Percentiles rank a stretch among this genome's conserved stretches.
Evolutionary conservation across 257 asterid species (phyloP).

Genomic region (Cinchona pubescens): DNA sequence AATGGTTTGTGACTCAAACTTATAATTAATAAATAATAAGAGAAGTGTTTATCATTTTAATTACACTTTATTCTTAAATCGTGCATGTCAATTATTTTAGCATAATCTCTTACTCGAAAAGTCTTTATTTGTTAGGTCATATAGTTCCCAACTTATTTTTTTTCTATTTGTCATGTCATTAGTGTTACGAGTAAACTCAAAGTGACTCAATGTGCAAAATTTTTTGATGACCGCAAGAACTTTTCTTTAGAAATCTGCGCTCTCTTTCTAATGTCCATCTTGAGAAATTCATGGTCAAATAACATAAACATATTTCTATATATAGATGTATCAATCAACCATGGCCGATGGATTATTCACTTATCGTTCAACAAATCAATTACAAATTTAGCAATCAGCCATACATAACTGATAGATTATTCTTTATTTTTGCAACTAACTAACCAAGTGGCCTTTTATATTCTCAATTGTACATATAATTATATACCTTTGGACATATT

Average conservation of each 20-base stretch:
- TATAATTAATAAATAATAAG: no score
- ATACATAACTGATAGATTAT: neutral
- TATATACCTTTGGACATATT: neutral
- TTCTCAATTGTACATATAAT: neutral
- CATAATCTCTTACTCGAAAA: neutral
- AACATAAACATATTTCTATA: neutral
- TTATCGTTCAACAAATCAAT: neutral
- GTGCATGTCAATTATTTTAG: neutral
- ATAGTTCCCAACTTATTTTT: neutral
- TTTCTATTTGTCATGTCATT: slow-evolving; percentile 10
- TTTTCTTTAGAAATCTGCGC: neutral
- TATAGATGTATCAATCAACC: neutral
- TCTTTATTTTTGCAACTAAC: neutral
- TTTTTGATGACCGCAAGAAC: neutral
- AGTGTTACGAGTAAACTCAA: neutral
- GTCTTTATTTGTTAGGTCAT: neutral
- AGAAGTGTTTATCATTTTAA: no score
- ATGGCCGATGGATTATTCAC: neutral
- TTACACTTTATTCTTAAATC: no score
- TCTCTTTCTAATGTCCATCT: neutral
- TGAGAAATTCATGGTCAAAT: neutral
- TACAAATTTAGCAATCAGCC: neutral
- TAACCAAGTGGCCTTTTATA: slow-evolving; percentile 3
- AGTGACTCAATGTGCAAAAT: neutral
- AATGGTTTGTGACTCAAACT: no score